Conservation (phyloP, 495 filamentous ascomycete genomes). For the Penicillium dipodomyicola region DNA sequence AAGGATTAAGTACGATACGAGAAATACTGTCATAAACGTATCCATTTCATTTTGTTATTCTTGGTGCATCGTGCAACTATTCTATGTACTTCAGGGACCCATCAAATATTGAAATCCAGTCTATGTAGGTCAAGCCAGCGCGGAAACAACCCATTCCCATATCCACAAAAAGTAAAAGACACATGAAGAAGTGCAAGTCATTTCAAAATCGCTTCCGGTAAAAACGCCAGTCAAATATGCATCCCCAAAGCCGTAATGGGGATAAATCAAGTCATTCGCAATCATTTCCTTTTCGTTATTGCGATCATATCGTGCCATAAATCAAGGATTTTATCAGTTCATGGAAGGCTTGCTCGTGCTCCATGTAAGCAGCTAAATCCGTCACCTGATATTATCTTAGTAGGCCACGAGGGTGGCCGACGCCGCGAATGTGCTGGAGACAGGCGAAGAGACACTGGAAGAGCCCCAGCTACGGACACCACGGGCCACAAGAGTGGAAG, state of each 20-base stretch:
- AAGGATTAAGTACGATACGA: background rate
- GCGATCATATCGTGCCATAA: slow-evolving; percentile 14
- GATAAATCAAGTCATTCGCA: slow-evolving; percentile 10
- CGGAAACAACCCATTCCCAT: slow-evolving; percentile 14
- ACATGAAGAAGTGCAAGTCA: slow-evolving; percentile 14
- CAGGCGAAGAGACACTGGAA: slow-evolving; percentile 15
- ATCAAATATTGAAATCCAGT: slow-evolving; percentile 16
- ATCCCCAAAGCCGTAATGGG: slow-evolving; percentile 1
- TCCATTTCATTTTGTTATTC: slow-evolving; percentile 14
- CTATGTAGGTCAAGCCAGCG: slow-evolving; percentile 13
- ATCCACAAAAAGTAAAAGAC: slow-evolving; percentile 16
- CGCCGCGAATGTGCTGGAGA: slow-evolving; percentile 8
- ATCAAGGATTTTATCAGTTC: slow-evolving; percentile 13
- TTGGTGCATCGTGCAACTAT: background rate
- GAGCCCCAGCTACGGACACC: slow-evolving; percentile 8
- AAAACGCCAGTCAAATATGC: slow-evolving; percentile 21
- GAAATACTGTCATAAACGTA: background rate
- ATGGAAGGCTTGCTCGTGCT: slow-evolving; percentile 3
- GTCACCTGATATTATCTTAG: slow-evolving; percentile 4
- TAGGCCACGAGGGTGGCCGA: slow-evolving; percentile 13
- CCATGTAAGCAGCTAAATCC: background rate
- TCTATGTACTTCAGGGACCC: slow-evolving; percentile 11
- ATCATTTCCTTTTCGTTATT: slow-evolving; percentile 4
- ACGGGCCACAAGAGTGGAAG: slow-evolving; percentile 2
- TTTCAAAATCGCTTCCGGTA: background rate